Evolutionary conservation across 331 rosid species (phyloP), one percentile per base, ranked within the genome.

Genomic region (Arachis monticola): DNA sequence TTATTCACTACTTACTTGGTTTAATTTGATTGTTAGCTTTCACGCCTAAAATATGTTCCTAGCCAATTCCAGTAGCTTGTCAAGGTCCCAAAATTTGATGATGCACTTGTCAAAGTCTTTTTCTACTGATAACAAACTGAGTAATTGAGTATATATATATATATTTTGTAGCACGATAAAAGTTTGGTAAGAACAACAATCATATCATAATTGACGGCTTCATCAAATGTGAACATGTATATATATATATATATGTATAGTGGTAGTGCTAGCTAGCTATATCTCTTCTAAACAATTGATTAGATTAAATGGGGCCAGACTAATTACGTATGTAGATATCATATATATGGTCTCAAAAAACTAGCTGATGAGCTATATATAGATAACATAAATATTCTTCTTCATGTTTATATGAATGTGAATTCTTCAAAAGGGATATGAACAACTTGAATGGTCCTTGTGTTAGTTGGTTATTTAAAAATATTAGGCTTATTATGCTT

Each of bases 31-130:
- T n/a, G 80, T 31, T 63, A 62, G 45, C 57, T 51, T 80, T 76
- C 75, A 80, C 22, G 22, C 82, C 80, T 80, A 80, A 69, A 72
- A 41, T 68, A 60, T 66, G 38, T 56, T 75, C 72, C 74, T 70
- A 45, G 53, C 61, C 64, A 75, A 71, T 65, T 75, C 79, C 79
- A 83, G 76, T 51, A 64, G 12, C 63, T 64, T 40, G 42, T 27
- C 50, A 53, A 56, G 46, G 3, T 8, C 60, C 22, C 60, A 41
- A 42, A 40, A 65, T 44, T 6, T 59, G 7, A 46, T 62, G 59
- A 76, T 69, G 71, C 76, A 48, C 50, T 38, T 31, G 40, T 22
- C n/a, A 63, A 67, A 48, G 7, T 69, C 73, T 32, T 79, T 65
- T 72, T 70, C 72, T 75, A 17, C 22, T 17, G 22, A 17, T 17